phyloP scores from a whole-genome alignment of 1,284 basidiomycete genomes.

The Mycosarcoma maydis region DNA sequence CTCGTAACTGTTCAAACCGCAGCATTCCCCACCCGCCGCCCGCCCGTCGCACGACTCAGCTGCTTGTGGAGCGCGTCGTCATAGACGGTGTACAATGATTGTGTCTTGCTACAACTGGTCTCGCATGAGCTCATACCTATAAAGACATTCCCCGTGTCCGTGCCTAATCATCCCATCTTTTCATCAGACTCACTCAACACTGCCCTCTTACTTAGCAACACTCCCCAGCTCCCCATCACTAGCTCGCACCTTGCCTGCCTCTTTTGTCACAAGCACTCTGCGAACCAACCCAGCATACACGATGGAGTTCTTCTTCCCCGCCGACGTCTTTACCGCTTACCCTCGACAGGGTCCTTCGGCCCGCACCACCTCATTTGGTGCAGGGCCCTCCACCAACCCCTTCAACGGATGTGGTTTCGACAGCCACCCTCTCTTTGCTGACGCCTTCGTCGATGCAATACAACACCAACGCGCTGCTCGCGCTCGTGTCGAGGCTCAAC shows the following conservation, averaged over 20 bases:
- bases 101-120: no score
- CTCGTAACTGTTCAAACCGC: no score
- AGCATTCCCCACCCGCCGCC: no score
- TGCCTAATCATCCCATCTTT: background rate
- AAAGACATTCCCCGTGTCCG: no score
- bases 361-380: conserved; percentile 12
- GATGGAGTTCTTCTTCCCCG: conserved; percentile 55
- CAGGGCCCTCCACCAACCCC: conserved; percentile 31
- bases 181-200: conserved; percentile 5
- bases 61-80: background rate
- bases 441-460: conserved; percentile 38
- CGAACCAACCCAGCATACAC: background rate
- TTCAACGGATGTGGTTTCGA: conserved; percentile 36
- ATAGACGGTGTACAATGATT: no score
- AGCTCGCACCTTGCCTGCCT: background rate
- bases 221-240: background rate
- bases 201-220: conserved; percentile 13
- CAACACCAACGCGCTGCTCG: conserved; percentile 32
- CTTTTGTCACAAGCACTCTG: background rate
- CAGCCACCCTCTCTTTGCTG: conserved; percentile 37
- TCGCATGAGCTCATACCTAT: no score
- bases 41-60: no score
- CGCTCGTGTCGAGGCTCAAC: conserved; percentile 32
- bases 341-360: conserved; percentile 21
- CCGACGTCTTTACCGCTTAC: conserved; percentile 45